Evolutionary conservation across 345 rosid species (phyloP).

Genomic region (Syzygium oleosum): DNA sequence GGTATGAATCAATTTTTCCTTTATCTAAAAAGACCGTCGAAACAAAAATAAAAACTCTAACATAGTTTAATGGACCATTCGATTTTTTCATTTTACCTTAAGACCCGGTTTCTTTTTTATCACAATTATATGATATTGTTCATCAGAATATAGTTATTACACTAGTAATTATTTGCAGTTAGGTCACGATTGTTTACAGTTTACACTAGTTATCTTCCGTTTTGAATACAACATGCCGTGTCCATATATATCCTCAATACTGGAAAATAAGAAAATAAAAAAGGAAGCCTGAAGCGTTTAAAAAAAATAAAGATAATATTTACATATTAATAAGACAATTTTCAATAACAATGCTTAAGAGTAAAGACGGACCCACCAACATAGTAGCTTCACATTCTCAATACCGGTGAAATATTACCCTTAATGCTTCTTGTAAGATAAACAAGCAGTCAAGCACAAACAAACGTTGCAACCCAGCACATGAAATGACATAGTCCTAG

Average conservation of each 20-base stretch:
- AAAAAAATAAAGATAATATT: neutral
- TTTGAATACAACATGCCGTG: neutral
- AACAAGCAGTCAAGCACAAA: neutral
- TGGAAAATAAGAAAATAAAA: neutral
- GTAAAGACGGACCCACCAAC: neutral
- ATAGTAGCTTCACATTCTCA: neutral
- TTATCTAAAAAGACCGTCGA: neutral
- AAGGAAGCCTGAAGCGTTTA: neutral
- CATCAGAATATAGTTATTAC: neutral
- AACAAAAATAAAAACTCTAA: neutral
- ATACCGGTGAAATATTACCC: neutral
- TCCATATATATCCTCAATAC: neutral
- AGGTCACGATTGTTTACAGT: neutral
- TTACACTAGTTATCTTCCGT: neutral
- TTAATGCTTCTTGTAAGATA: neutral
- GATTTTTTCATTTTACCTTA: accelerated
- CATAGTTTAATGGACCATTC: accelerated
- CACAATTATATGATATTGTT: accelerated
- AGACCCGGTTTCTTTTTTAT: neutral
- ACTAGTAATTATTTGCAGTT: neutral
- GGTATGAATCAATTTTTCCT: neutral
- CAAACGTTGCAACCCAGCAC: neutral
- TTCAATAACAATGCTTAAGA: neutral
- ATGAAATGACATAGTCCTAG: neutral
- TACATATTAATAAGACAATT: neutral